Evolutionary conservation across 306 rosid genomes (phyloP).

Genomic region (Geum urbanum): DNA sequence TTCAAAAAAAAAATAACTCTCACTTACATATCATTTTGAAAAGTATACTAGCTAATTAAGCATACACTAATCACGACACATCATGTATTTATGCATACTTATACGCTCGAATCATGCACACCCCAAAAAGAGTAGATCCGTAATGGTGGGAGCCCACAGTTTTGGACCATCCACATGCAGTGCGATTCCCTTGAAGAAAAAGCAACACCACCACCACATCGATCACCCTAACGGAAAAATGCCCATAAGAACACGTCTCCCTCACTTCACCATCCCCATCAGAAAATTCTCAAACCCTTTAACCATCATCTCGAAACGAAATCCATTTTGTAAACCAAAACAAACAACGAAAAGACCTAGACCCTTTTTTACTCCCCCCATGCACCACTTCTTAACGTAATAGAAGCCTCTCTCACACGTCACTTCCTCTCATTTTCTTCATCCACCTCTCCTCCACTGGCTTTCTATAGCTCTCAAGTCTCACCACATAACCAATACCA

Average conservation of each 20-base stretch:
- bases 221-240: neutral
- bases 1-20: too few species aligned
- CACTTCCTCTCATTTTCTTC: neutral
- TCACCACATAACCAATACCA: neutral
- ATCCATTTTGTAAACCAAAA: too few species aligned
- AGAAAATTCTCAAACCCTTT: neutral
- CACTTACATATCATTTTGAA: too few species aligned
- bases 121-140: neutral
- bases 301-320: neutral
- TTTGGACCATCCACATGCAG: slow-evolving; percentile 35
- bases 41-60: too few species aligned
- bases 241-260: slow-evolving; percentile 24
- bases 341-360: neutral
- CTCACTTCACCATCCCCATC: slow-evolving; percentile 2
- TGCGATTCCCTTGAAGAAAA: slow-evolving; percentile 22
- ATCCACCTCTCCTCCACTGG: neutral
- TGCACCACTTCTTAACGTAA: slow-evolving; percentile 9
- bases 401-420: slow-evolving; percentile 2
- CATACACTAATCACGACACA: neutral
- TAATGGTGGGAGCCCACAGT: slow-evolving; percentile 22
- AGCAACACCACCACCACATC: neutral
- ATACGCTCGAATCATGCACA: neutral
- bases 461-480: too few species aligned
- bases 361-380: neutral
- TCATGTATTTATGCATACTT: neutral